A percentile compares a stretch with the other conserved stretches of the same genome.
Evolutionary conservation across 2,329 filamentous ascomycete genomes (phyloP).

Genomic region (Xylariaceae sp.): DNA sequence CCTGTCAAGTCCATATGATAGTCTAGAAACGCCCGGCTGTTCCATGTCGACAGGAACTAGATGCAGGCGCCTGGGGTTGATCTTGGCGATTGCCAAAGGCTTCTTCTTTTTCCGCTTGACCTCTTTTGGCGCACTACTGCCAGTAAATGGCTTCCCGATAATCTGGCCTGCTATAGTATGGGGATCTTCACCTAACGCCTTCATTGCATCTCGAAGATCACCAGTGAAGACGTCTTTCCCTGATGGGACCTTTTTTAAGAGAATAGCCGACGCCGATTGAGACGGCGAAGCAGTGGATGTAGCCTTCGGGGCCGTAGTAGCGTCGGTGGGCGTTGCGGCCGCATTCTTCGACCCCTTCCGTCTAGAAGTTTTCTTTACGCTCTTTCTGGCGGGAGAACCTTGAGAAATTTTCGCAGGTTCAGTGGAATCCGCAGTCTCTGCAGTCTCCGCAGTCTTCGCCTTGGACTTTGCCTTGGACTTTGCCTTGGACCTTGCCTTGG

Average conservation of each 20-base stretch:
- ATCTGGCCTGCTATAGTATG: not conserved
- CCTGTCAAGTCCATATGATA: slow-evolving; percentile 78
- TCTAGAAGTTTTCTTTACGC: not conserved
- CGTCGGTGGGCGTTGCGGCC: not conserved
- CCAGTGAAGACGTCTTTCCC: too few relatives aligned
- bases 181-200: not conserved
- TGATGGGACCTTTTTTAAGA: too few relatives aligned
- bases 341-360: not conserved
- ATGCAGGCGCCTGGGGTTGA: slow-evolving; percentile 33
- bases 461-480: not conserved
- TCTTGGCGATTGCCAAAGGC: slow-evolving; percentile 23
- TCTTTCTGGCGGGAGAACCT: not conserved
- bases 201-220: not conserved
- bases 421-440: too few relatives aligned
- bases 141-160: slow-evolving; percentile 10
- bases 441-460: not conserved
- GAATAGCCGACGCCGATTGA: not conserved
- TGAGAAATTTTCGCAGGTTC: too few relatives aligned
- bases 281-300: not conserved
- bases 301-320: not conserved
- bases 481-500: not conserved
- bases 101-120: slow-evolving; percentile 1
- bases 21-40: slow-evolving; percentile 54
- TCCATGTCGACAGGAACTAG: slow-evolving; percentile 39
- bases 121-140: not conserved